Conservation (phyloP, 441 rosid genomes). For the Syzygium syzygioides region DNA sequence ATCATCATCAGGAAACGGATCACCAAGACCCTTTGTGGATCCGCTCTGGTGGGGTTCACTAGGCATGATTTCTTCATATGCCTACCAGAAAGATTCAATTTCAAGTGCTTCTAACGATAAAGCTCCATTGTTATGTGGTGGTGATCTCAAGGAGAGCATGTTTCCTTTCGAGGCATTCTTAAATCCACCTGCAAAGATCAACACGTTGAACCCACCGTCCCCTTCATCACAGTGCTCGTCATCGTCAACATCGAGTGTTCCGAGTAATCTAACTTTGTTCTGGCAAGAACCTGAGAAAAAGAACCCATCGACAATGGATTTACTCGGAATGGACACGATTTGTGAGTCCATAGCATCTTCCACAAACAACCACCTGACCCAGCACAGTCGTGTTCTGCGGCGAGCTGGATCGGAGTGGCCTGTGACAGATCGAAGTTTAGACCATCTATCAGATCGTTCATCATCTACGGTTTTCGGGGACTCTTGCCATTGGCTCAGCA, state of each 20-base stretch:
- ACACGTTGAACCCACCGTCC: constrained; percentile 29
- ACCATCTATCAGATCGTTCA: constrained; percentile 7
- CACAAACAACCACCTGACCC: constrained; percentile 20
- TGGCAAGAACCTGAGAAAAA: constrained; percentile 37
- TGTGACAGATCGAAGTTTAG: constrained; percentile 29
- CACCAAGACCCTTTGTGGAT: constrained; percentile 25
- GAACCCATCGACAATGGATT: constrained; percentile 17
- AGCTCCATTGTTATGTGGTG: neutral
- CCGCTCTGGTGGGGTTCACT: constrained; percentile 35
- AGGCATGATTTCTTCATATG: neutral
- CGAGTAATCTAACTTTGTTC: constrained; percentile 47
- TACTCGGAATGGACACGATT: constrained; percentile 10
- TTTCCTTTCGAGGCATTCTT: constrained; percentile 40
- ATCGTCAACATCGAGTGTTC: constrained; percentile 28
- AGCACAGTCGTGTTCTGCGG: constrained; percentile 12
- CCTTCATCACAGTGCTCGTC: constrained; percentile 20
- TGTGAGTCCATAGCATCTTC: constrained; percentile 5
- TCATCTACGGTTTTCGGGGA: constrained; percentile 34
- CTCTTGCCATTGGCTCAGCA: constrained; percentile 50
- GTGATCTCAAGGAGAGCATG: neutral
- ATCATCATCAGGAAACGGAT: constrained; percentile 27
- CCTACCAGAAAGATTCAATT: constrained; percentile 7
- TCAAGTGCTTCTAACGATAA: constrained; percentile 10
- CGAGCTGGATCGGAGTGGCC: constrained; percentile 32
- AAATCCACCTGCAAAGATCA: constrained; percentile 35